These are phyloP conservation scores for Calonectria henricotiae DNA, from an alignment of 2,329 filamentous ascomycete genomes.

Conservation along the genomic window DNA sequence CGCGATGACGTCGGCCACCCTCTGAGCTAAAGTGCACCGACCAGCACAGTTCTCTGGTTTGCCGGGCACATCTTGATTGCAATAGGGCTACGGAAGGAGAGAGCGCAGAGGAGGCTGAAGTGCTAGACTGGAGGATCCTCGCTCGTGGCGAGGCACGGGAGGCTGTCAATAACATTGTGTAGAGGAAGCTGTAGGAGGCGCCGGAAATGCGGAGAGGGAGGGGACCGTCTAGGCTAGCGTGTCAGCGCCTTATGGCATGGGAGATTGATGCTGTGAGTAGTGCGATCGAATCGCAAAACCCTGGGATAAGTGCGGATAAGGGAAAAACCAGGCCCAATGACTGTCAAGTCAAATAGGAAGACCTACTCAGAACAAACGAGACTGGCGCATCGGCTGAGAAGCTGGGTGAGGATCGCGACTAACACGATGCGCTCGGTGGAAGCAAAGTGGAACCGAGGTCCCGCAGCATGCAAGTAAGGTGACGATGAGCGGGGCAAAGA, in stretches of 20 bases:
- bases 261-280: background rate
- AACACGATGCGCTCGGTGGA: slow-evolving; percentile 29
- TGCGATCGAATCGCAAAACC: slow-evolving; percentile 1
- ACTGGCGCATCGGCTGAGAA: slow-evolving; percentile 24
- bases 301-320: background rate
- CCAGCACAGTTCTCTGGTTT: slow-evolving; percentile 67
- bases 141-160: slow-evolving; percentile 53
- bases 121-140: slow-evolving; percentile 48
- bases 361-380: slow-evolving; percentile 29
- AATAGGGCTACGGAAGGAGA: slow-evolving; percentile 38
- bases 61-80: slow-evolving; percentile 44
- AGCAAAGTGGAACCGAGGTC: slow-evolving; percentile 30
- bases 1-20: slow-evolving; percentile 63
- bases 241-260: slow-evolving; percentile 23
- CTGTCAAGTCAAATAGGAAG: slow-evolving; percentile 1
- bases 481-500: slow-evolving; percentile 2
- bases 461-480: slow-evolving; percentile 16
- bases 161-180: slow-evolving; percentile 51
- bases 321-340: background rate
- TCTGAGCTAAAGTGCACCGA: slow-evolving; percentile 64
- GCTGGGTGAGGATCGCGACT: slow-evolving; percentile 29
- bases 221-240: slow-evolving; percentile 11
- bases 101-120: slow-evolving; percentile 35
- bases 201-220: slow-evolving; percentile 20
- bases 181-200: slow-evolving; percentile 4